Conservation (phyloP, 78 protist species). For the Goniomonas avonlea region DNA sequence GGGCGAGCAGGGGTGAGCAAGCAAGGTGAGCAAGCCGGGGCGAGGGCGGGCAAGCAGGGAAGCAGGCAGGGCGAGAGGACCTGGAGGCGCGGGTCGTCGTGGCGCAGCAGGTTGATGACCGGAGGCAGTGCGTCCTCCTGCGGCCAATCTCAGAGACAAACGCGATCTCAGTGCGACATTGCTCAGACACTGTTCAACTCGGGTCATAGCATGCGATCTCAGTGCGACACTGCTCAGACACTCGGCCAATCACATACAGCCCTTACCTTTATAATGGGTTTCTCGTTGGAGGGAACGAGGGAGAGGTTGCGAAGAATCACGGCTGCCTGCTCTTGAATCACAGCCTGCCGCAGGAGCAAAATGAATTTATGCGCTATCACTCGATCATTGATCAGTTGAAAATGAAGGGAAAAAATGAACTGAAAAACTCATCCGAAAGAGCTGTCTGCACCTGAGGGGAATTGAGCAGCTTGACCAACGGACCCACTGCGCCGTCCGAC, state of each 20-base stretch:
- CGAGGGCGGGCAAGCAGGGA: neutral
- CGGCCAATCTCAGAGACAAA: neutral
- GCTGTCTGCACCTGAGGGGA: slow-evolving; percentile 23
- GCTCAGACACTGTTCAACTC: too few relatives aligned
- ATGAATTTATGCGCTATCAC: too few relatives aligned
- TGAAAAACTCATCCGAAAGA: too few relatives aligned
- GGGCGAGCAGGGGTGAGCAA: neutral
- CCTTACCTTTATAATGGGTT: too few relatives aligned
- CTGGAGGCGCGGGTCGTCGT: slow-evolving; percentile 9
- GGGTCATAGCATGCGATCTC: too few relatives aligned
- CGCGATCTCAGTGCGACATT: neutral
- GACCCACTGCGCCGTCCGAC: slow-evolving; percentile 22
- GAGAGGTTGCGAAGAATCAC: slow-evolving; percentile 21
- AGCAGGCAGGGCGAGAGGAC: neutral
- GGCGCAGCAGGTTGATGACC: slow-evolving; percentile 10
- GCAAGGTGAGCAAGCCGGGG: neutral
- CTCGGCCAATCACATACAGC: too few relatives aligned
- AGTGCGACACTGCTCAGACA: too few relatives aligned
- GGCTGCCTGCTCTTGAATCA: slow-evolving; percentile 24
- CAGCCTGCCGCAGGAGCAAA: too few relatives aligned
- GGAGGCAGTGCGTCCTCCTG: slow-evolving; percentile 21
- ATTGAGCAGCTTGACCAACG: slow-evolving; percentile 3
- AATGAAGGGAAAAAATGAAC: too few relatives aligned
- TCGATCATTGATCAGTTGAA: too few relatives aligned
- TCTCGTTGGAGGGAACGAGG: slow-evolving; percentile 10